A percentile compares a stretch with the other conserved stretches of the same genome.
These are phyloP conservation scores for Metschnikowia similis DNA, from an alignment of 805 yeast genomes.

Conservation along the genomic window DNA sequence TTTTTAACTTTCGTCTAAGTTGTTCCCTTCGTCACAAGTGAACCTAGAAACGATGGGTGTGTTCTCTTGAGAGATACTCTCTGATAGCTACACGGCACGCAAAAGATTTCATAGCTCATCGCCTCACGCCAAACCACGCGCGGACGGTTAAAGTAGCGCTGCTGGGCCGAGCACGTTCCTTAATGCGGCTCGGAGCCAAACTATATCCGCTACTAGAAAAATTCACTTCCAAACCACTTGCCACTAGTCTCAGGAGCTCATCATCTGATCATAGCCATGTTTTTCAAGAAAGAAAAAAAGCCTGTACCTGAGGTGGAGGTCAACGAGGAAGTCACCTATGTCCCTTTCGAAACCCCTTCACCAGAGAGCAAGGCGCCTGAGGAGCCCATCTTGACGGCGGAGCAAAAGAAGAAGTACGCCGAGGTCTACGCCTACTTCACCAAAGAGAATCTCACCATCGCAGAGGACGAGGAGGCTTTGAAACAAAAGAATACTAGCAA, in stretches of 20 bases:
- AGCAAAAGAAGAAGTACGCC: slow-evolving; percentile 58
- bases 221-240: not conserved
- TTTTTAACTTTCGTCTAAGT: too few species aligned
- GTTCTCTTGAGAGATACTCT: too few species aligned
- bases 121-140: not conserved
- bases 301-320: slow-evolving; percentile 8
- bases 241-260: not conserved
- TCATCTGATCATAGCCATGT: slow-evolving; percentile 4
- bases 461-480: slow-evolving; percentile 46
- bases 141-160: not conserved
- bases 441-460: slow-evolving; percentile 45
- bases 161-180: not conserved
- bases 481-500: slow-evolving; percentile 36
- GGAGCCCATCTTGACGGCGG: slow-evolving; percentile 43
- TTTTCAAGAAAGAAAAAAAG: slow-evolving; percentile 14
- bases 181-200: slow-evolving; percentile 4
- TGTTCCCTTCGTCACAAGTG: too few species aligned
- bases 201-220: not conserved
- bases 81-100: too few species aligned
- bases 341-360: slow-evolving; percentile 59
- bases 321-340: slow-evolving; percentile 16
- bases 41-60: too few species aligned
- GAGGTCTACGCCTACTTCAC: slow-evolving; percentile 62
- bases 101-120: not conserved
- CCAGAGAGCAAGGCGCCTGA: slow-evolving; percentile 47